phyloP scores from a whole-genome alignment of 2,329 filamentous ascomycete genomes.

The Claviceps digitariae region DNA sequence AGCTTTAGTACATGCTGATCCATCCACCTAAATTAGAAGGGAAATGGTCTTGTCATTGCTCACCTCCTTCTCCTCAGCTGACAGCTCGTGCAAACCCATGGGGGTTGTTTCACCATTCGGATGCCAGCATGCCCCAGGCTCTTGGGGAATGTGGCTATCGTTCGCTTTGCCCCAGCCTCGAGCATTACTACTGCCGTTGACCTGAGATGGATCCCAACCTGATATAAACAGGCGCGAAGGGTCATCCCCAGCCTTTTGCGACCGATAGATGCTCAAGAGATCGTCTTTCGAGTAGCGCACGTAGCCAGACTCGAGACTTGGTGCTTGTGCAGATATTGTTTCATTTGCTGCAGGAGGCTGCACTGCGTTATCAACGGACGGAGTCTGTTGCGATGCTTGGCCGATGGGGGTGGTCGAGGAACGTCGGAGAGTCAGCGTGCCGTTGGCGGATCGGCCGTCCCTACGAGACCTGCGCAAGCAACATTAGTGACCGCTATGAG shows the following conservation, averaged over 20 bases:
- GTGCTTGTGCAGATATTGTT: slow-evolving; percentile 19
- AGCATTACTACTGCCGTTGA: slow-evolving; percentile 50
- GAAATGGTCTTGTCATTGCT: slow-evolving; percentile 9
- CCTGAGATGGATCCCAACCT: slow-evolving; percentile 65
- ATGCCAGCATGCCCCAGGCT: slow-evolving; percentile 92
- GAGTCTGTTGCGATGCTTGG: slow-evolving; percentile 24
- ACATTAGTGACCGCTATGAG: background rate
- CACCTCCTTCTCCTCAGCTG: slow-evolving; percentile 46
- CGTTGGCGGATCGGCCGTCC: slow-evolving; percentile 44
- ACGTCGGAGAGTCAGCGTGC: slow-evolving; percentile 51
- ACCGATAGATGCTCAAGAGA: slow-evolving; percentile 58
- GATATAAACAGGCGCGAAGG: slow-evolving; percentile 55
- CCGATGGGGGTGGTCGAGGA: slow-evolving; percentile 43
- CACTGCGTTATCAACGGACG: slow-evolving; percentile 24
- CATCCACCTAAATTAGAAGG: background rate
- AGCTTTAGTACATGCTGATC: background rate
- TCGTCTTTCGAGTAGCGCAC: slow-evolving; percentile 67
- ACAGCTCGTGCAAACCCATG: slow-evolving; percentile 59
- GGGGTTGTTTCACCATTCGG: slow-evolving; percentile 54
- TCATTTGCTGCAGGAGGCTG: slow-evolving; percentile 23
- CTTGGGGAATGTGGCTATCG: slow-evolving; percentile 60
- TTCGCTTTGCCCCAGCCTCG: slow-evolving; percentile 65
- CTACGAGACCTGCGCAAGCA: slow-evolving; percentile 37
- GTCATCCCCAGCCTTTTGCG: slow-evolving; percentile 33
- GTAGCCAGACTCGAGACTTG: slow-evolving; percentile 24